phyloP scores from a whole-genome alignment of 2,329 filamentous ascomycete genomes.

The Fusarium coffeatum region DNA sequence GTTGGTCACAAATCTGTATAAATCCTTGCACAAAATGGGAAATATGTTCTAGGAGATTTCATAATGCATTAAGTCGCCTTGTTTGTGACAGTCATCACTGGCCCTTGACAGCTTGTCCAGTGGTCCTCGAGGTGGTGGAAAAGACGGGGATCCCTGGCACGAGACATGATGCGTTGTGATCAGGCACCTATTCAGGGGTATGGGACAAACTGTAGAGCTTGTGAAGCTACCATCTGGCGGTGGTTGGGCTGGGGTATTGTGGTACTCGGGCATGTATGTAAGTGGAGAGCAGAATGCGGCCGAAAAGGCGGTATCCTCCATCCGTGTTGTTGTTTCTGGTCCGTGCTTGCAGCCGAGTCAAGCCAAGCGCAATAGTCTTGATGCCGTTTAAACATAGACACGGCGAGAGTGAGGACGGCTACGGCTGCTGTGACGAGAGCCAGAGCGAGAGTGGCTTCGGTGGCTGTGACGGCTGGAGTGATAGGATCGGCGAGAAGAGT shows the following conservation, averaged over 20 bases:
- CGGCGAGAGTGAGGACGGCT: constrained; percentile 63
- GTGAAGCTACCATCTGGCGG: constrained; percentile 18
- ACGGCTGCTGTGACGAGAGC: constrained; percentile 55
- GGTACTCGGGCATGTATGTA: constrained; percentile 18
- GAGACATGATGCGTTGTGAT: constrained; percentile 4
- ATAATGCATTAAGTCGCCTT: constrained; percentile 33
- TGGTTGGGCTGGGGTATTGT: constrained; percentile 34
- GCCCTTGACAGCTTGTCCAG: constrained; percentile 4
- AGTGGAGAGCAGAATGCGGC: constrained; percentile 8
- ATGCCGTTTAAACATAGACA: constrained; percentile 58
- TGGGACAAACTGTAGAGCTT: constrained; percentile 15
- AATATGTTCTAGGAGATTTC: constrained; percentile 27
- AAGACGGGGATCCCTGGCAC: constrained; percentile 1
- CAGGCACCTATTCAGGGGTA: constrained; percentile 5
- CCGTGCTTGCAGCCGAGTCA: not conserved
- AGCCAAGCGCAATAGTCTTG: not conserved
- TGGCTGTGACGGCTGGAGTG: constrained; percentile 56
- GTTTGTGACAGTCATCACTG: constrained; percentile 14
- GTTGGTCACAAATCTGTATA: constrained; percentile 25
- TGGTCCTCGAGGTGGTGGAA: not conserved
- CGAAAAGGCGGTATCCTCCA: constrained; percentile 1
- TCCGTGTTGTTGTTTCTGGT: constrained; percentile 8
- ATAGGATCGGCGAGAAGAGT: constrained; percentile 49
- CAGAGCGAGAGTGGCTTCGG: constrained; percentile 53
- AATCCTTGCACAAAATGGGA: constrained; percentile 14